Base-by-base conservation (phyloP, 257 asterid genomes). In the Dorcoceras hygrometricum region DNA sequence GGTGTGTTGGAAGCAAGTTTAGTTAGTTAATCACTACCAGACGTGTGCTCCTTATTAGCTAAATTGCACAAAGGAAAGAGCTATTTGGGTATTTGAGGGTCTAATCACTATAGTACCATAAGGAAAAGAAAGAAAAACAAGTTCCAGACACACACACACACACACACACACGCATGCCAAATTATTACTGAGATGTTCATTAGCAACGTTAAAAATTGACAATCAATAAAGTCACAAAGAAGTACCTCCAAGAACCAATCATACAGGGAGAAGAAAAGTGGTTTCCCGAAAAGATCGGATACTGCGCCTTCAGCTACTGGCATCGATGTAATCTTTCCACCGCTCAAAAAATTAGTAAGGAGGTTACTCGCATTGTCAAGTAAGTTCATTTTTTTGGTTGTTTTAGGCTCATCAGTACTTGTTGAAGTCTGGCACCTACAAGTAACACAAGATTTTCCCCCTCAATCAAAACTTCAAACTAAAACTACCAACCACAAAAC, bases 241-340 rank as follows among this genome's bases (percentile, higher is more conserved):
- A 55, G 59, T 85, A 93, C 98, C 98, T 93, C 82, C 39, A 90
- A 69, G 77, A 90, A 94, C 99, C 97, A 93, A 80, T 90, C 95
- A 57, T 88, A 88, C 63, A 93, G 68, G 57, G 97, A 81, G 86
- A 88, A 90, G 86, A 90, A 90, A 50, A 93, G 89, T 7, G 99
- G 97, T 27, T 85, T 87, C 62, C 83, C 91, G 51, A 94, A 88
- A 57, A 94, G 95, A 78, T 94, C 99, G 57, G 99, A 75, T 53
- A 90, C 92, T 23, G 95, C 99, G 67, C 99, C 99, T 85, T 94
- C 99, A 23, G 99, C 97, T 32, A 60, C 79, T 58, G 97, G 97
- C 99, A 94, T 90, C 14, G 93, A 77, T 63, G 86, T 92, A 59
- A 90, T 80, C 58, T 68, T 85, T 28, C 89, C 88, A 62, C 97